Conservation (phyloP, 106 monocot species). For the Dioscorea dumetorum region DNA sequence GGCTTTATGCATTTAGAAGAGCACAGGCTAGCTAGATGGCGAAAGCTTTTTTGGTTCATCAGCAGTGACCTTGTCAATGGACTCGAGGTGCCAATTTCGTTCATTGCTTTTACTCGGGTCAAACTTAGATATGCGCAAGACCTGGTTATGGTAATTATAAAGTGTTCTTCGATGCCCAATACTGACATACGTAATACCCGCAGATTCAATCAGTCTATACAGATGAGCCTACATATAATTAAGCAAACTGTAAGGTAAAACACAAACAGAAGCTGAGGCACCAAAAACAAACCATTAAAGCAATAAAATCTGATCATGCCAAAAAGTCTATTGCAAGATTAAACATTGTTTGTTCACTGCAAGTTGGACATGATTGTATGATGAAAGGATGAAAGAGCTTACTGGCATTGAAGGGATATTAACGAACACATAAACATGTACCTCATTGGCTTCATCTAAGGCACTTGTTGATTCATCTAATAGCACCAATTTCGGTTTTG, state of each 20-base stretch:
- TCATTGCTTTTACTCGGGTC: slow-evolving; percentile 14
- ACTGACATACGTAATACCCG: slow-evolving; percentile 86
- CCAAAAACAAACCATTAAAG: neutral
- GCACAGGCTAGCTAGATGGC: neutral
- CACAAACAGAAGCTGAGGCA: neutral
- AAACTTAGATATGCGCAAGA: slow-evolving; percentile 45
- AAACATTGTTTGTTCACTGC: neutral
- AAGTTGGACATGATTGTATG: neutral
- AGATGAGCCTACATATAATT: slow-evolving; percentile 54
- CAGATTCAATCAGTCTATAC: slow-evolving; percentile 66
- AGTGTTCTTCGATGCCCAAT: slow-evolving; percentile 79
- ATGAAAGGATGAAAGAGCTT: neutral
- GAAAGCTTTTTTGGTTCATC: slow-evolving; percentile 12
- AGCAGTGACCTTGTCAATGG: slow-evolving; percentile 17
- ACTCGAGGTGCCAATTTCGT: slow-evolving; percentile 55
- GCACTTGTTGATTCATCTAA: slow-evolving; percentile 50
- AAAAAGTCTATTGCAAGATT: neutral
- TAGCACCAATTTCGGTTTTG: slow-evolving; percentile 28
- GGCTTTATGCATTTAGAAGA: too few relatives aligned
- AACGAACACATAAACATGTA: neutral
- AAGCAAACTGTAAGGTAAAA: neutral
- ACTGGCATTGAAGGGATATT: neutral
- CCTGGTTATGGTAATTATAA: slow-evolving; percentile 63
- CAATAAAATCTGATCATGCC: neutral
- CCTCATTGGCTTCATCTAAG: slow-evolving; percentile 40